Evolutionary conservation across 441 rosid genomes (phyloP).

Genomic region (Erodium chrysanthum): DNA sequence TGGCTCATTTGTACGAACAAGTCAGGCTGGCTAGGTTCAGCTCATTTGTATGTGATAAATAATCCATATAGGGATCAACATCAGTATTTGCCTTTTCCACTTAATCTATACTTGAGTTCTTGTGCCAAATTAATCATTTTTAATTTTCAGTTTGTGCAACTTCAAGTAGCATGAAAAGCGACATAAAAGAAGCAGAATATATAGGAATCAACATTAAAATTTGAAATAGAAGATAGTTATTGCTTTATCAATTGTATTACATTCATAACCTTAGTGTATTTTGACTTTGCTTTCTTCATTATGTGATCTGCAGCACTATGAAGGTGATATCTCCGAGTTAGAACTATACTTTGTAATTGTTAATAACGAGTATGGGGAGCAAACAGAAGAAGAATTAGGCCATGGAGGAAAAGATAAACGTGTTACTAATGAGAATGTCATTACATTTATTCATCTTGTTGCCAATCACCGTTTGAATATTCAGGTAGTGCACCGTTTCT

Average conservation of each 20-base stretch:
- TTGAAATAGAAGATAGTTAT: neutral
- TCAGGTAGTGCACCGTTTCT: constrained; percentile 43
- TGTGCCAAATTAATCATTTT: neutral
- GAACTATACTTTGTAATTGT: constrained; percentile 90
- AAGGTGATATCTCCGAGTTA: constrained; percentile 68
- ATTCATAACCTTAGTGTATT: neutral
- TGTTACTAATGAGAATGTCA: constrained; percentile 84
- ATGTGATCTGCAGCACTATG: constrained; percentile 53
- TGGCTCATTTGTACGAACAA: neutral
- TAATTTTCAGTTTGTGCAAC: neutral
- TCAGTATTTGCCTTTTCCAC: neutral
- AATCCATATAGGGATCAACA: neutral
- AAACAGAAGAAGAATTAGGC: constrained; percentile 86
- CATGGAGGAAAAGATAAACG: constrained; percentile 71
- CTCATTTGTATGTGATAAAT: neutral
- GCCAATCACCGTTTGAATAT: constrained; percentile 88
- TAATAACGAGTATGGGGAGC: constrained; percentile 94
- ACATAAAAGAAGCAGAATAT: neutral
- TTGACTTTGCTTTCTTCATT: constrained; percentile 2
- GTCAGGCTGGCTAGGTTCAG: neutral
- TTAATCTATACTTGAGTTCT: no score
- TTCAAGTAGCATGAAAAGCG: neutral
- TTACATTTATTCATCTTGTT: constrained; percentile 83
- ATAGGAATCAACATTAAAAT: neutral
- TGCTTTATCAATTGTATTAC: neutral